These are phyloP conservation scores for Cucurbita pepo DNA, from an alignment of 306 rosid species.

Conservation along the genomic window DNA sequence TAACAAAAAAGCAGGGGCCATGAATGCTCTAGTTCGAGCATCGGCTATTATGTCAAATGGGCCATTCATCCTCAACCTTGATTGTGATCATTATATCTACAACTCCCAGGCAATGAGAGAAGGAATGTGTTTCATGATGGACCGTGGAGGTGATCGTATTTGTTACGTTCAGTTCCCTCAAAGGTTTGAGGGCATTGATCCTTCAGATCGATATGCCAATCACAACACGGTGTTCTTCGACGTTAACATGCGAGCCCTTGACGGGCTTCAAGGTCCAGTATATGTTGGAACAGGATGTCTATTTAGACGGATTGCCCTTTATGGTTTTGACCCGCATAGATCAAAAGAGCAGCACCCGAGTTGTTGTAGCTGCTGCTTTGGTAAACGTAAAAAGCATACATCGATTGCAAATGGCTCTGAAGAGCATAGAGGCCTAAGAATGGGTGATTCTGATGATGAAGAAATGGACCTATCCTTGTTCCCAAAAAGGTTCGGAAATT, in stretches of 20 bases:
- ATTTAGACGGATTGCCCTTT: slow-evolving; percentile 81
- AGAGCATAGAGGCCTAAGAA: slow-evolving; percentile 57
- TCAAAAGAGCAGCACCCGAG: slow-evolving; percentile 49
- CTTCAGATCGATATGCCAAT: slow-evolving; percentile 93
- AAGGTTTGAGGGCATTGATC: slow-evolving; percentile 95
- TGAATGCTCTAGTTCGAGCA: slow-evolving; percentile 90
- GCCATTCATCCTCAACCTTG: slow-evolving; percentile 86
- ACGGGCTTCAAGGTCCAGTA: slow-evolving; percentile 94
- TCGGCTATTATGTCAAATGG: slow-evolving; percentile 94
- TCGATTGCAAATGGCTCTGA: slow-evolving; percentile 31
- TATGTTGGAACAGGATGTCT: slow-evolving; percentile 97
- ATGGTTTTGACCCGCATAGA: slow-evolving; percentile 91
- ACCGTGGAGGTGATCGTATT: slow-evolving; percentile 84
- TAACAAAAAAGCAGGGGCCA: slow-evolving; percentile 94
- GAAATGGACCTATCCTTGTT: slow-evolving; percentile 63
- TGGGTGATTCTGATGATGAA: slow-evolving; percentile 80
- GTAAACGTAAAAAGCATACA: slow-evolving; percentile 30
- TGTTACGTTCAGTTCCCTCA: slow-evolving; percentile 96
- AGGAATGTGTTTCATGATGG: slow-evolving; percentile 98
- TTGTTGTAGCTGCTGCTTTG: slow-evolving; percentile 62
- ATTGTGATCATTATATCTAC: slow-evolving; percentile 80
- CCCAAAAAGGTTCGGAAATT: slow-evolving; percentile 87
- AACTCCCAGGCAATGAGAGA: slow-evolving; percentile 91
- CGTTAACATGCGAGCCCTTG: slow-evolving; percentile 98
- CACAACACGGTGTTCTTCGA: slow-evolving; percentile 96